Percentiles rank a stretch among this genome's conserved stretches.
Conservation (phyloP, 768 basidiomycete genomes). For the Naematelia aurantialba region DNA sequence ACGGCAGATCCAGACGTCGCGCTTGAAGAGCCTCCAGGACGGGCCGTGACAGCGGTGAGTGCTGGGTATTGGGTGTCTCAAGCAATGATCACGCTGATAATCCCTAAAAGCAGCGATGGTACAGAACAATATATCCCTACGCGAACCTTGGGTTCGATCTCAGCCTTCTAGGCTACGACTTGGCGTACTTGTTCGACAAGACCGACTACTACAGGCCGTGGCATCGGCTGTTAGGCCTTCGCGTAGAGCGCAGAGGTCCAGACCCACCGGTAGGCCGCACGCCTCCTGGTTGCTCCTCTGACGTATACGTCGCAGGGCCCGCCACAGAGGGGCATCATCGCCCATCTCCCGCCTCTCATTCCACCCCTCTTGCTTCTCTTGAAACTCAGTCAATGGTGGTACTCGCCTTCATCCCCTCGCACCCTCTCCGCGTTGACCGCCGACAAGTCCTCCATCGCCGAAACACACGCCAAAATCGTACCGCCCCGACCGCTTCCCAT, state of each 20-base stretch:
- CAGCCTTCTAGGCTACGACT: conserved; percentile 78
- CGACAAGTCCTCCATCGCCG: conserved; percentile 56
- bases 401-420: conserved; percentile 84
- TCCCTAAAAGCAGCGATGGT: conserved; percentile 55
- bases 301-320: conserved; percentile 10
- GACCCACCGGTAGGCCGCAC: conserved; percentile 15
- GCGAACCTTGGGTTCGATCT: conserved; percentile 70
- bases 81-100: too few relatives aligned
- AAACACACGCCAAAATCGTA: conserved; percentile 57
- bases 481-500: conserved; percentile 73
- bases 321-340: background rate
- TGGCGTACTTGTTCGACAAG: conserved; percentile 83
- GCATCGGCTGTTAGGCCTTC: conserved; percentile 78
- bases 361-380: conserved; percentile 90
- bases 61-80: too few relatives aligned
- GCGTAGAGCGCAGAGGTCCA: conserved; percentile 60
- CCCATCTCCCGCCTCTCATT: conserved; percentile 50
- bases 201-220: conserved; percentile 86
- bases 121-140: conserved; percentile 77
- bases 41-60: conserved; percentile 21
- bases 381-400: conserved; percentile 99
- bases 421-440: conserved; percentile 63
- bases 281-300: background rate
- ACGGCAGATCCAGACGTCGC: conserved; percentile 66
- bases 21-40: conserved; percentile 53